Evolutionary conservation across 2,329 filamentous ascomycete species (phyloP).

Genomic region (Ceratocystis cubensis): DNA sequence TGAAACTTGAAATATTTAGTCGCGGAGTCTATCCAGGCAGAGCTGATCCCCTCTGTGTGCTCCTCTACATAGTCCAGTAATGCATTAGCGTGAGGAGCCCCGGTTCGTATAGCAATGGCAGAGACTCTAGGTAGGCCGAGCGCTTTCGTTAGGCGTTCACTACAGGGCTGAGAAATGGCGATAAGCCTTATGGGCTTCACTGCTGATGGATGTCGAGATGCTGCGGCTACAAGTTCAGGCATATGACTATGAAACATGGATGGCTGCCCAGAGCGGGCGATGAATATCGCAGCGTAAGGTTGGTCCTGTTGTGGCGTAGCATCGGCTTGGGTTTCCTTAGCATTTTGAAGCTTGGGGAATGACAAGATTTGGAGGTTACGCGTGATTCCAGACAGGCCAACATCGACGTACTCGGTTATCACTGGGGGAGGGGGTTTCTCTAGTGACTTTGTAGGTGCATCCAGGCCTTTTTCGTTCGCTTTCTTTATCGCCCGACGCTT

Average conservation of each 20-base stretch:
- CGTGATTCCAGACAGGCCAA: conserved; percentile 53
- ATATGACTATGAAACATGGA: conserved; percentile 48
- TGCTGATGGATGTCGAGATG: conserved; percentile 33
- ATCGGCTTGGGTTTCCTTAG: not conserved
- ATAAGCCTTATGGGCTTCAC: conserved; percentile 43
- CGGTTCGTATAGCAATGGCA: conserved; percentile 46
- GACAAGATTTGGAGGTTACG: conserved; percentile 41
- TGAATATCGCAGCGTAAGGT: conserved; percentile 43
- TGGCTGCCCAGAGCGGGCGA: conserved; percentile 45
- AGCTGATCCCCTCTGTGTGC: conserved; percentile 40
- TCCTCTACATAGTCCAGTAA: conserved; percentile 44
- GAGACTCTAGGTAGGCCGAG: conserved; percentile 53
- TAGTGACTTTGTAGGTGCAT: not conserved
- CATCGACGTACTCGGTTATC: conserved; percentile 44
- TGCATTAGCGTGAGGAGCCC: conserved; percentile 44
- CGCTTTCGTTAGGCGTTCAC: conserved; percentile 42
- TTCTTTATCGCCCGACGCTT: conserved; percentile 31
- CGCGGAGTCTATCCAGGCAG: conserved; percentile 38
- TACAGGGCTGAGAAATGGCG: conserved; percentile 48
- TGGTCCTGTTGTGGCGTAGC: not conserved
- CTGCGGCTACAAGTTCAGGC: conserved; percentile 40
- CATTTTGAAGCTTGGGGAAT: not conserved
- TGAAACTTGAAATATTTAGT: conserved; percentile 25
- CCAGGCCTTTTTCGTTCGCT: conserved; percentile 23
- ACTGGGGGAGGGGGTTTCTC: conserved; percentile 33